phyloP scores from a whole-genome alignment of 2,329 filamentous ascomycete genomes.

The Hypoxylon sp. region DNA sequence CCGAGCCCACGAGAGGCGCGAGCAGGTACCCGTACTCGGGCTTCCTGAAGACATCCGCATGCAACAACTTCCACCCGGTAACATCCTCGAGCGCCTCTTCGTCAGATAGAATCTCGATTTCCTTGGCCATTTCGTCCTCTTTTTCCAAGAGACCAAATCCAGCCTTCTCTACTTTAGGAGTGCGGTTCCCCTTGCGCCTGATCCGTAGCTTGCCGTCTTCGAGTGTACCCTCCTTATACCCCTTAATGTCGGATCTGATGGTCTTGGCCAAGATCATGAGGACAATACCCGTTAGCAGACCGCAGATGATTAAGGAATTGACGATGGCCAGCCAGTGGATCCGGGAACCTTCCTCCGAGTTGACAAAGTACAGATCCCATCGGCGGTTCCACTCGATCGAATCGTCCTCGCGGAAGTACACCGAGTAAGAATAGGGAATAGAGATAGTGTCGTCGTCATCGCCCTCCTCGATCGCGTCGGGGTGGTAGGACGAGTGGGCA shows the following conservation, averaged over 20 bases:
- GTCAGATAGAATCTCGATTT: constrained; percentile 70
- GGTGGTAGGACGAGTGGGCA: constrained; percentile 69
- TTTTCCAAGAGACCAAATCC: constrained; percentile 70
- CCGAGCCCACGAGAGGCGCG: constrained; percentile 84
- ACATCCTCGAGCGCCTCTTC: constrained; percentile 82
- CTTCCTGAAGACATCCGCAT: constrained; percentile 87
- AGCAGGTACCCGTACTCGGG: constrained; percentile 78
- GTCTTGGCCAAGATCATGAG: constrained; percentile 85
- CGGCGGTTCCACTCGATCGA: constrained; percentile 84
- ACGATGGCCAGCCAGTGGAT: constrained; percentile 91
- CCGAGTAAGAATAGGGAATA: constrained; percentile 88
- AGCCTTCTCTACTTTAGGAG: constrained; percentile 64
- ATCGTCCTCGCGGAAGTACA: constrained; percentile 88
- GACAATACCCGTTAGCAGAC: constrained; percentile 80
- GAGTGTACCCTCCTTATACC: constrained; percentile 71
- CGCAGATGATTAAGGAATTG: constrained; percentile 87
- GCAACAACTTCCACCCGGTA: constrained; percentile 88
- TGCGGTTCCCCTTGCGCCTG: constrained; percentile 62
- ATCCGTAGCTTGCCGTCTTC: constrained; percentile 74
- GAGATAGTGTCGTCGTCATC: constrained; percentile 74
- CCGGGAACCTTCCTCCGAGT: constrained; percentile 82
- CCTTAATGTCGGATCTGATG: constrained; percentile 81
- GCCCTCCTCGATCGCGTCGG: constrained; percentile 64
- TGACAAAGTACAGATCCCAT: constrained; percentile 92
- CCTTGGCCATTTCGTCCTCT: constrained; percentile 63